Base-by-base conservation (phyloP, 1,139 yeast genomes). In the Zygoascus sp. region DNA sequence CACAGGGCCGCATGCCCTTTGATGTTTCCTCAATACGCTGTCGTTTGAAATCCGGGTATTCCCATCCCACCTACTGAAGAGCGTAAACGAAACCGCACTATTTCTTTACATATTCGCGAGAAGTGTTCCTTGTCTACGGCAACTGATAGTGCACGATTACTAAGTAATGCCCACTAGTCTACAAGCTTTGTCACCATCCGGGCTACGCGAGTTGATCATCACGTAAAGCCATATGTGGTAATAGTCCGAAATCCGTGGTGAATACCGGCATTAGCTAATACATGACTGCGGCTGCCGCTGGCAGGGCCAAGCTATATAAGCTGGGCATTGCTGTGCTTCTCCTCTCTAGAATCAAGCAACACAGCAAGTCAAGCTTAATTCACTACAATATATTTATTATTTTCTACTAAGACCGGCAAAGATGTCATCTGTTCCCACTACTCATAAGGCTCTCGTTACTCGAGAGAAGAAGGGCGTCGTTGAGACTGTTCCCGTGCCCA, bases 391-490 rank as follows among this genome's bases (percentile, higher is more conserved):
- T 30, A 4, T 30, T 9, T 30, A 30, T 7, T 30, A 13, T 38
- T 39, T 39, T 5, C 13, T 7, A 13, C 8, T 13, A n/a, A 20
- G 7, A 10, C 38, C 21, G 32, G 22, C 21, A 39, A 40, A 19
- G 34, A 35, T 38, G 37, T 13, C n/a, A n/a, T n/a, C 45, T 10
- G 32, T 44, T 34, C 52, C 50, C 5, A 13, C 47, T 25, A 38
- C 45, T 9, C 50, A 43, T 10, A 51, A 51, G 28, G 56, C 53
- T 9, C 32, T 38, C 25, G 52, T 51, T 9, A 41, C 40, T 34
- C 22, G 45, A 9, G 50, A 47, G 37, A 25, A 25, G 22, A 44
- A 42, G 13, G 53, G 47, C n/a, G 44, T 27, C 2, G 42, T 53
- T 23, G 32, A 48, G 35, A 20, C 27, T 5, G 47, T 51, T 17